Evolutionary conservation across 345 rosid genomes (phyloP), one percentile per base, ranked within the genome.

Genomic region (Boechera retrofracta): DNA sequence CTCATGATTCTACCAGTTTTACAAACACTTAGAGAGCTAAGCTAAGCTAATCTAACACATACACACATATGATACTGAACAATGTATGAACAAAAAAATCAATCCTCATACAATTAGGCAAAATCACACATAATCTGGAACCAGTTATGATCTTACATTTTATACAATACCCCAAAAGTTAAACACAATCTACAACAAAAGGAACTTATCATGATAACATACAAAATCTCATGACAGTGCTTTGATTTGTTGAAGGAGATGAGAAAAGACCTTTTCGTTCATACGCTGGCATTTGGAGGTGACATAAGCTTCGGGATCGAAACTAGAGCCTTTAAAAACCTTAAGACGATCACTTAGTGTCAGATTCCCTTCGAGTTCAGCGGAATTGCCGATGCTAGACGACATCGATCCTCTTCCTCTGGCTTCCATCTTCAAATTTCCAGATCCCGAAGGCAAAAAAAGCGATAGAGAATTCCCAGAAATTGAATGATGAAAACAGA

Each of bases 301-400:
- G 73, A 94, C 80, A 54, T 87, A 88, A 38, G 82, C 76, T 10
- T 94, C 84, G 1, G 93, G 88, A 69, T 94, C 93, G 76, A 94
- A 92, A 15, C 29, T 72, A 5, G 97, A 92, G 54, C 82, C 69
- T 70, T 89, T 94, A 84, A 94, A 94, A 52, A 76, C 82, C 85
- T 94, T 90, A 4, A 94, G 84, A 67, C 92, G 88, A 78, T 92
- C 97, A 56, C 77, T 86, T 12, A 94, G 89, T n/a, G 92, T 83
- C 10, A 86, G 82, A 62, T 88, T 83, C 15, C 79, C 81, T 74
- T 88, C 97, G 47, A 89, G 73, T 73, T 92, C 97, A 5, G 81
- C 69, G 16, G 90, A 87, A 78, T 88, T 90, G 36, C 89, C 97
- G 13, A 81, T 72, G 78, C 92, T 86, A 45, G 86, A 75, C 45